Evolutionary conservation across 805 yeast species (phyloP), one percentile per base, ranked within the genome.

Genomic region (Candida arabinofermentans): DNA sequence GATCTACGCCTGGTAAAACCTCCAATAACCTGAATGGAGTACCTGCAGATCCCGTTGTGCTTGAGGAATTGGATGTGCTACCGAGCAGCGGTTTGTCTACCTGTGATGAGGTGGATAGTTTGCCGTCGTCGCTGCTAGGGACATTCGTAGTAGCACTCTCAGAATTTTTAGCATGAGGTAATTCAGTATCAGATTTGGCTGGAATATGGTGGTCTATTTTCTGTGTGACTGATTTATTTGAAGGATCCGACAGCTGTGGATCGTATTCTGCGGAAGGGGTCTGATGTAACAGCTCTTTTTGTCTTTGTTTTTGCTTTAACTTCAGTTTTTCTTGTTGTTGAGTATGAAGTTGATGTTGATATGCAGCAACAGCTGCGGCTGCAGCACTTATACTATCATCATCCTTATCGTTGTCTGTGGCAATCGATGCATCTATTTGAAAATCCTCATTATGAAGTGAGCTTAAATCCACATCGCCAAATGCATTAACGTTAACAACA

Each of bases 1-100:
- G 61, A 30, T 57, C 62, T 5, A 50, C 54, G 21, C 57, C 57
- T 2, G 44, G 46, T 5, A 59, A 55, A 7, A 53, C 50, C 23
- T 49, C 55, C 14, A 51, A 33, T 3, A 53, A 37, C n/a, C 50
- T 37, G 24, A 43, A 34, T 26, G 37, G 40, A 6, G 42, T 24
- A n/a, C 10, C 13, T 10, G 31, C 19, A 8, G 39, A 22, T 39
- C 12, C n/a, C 5, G 22, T 8, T 7, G 27, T 5, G 27, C 30
- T 30, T 8, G 27, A 18, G 17, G 26, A 7, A 16, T 27, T 26
- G 2, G 34, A 8, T 18, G 30, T 12, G 22, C 12, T 26, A 13
- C 27, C n/a, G 22, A 9, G 13, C 3, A 17, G 12, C 10, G 16
- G 18, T 9, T 18, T n/a, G n/a, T n/a, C n/a, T n/a, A n/a, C n/a